Base-by-base conservation (phyloP, 371 early-diverging fungal species). In the Mortierella sp. region DNA sequence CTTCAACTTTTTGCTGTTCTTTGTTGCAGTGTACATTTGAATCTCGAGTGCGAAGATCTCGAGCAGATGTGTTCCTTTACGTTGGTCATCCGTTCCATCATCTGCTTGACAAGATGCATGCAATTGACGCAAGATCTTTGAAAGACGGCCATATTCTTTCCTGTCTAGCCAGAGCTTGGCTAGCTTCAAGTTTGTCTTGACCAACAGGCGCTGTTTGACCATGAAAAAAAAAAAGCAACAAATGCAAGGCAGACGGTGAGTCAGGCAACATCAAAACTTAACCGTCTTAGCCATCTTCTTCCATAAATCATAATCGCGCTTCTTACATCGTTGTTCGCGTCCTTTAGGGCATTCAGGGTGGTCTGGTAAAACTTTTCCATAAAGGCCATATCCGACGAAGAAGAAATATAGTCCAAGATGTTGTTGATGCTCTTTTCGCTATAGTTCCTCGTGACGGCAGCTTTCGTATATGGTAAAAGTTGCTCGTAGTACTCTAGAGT, bases 391-490 rank as follows among this genome's bases (percentile, higher is more conserved):
- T 94, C 91, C 26, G 87, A 84, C 23, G 91, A 83, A 10, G 85
- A 78, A 4, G 96, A 91, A 16, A 95, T 90, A 54, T 85, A 89
- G 69, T 98, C 97, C 28, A 98, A 81, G 59, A 96, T 93, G 66
- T 92, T 95, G 86, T 96, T 96, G 84, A 98, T 95, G 71, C 91
- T 91, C 84, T 97, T 98, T 73, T 98, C 98, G 73, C 94, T 91
- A 64, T 96, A 93, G 82, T 95, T 96, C 57, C 94, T 88, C 2
- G 96, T 90, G 9, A 96, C 95, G 0, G 94, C 92, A 5, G 87
- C 82, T 72, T 93, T 91, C 43, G 89, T 88, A 72, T 92, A 95
- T 0, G 87, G 89, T 12, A 98, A 82, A 27, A 98, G 84, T 52
- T 90, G 81, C 23, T 84, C 80, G 78, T 97, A 98, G 74, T 90